phyloP scores from a whole-genome alignment of 495 filamentous ascomycete species.

The Annulohypoxylon moriforme region DNA sequence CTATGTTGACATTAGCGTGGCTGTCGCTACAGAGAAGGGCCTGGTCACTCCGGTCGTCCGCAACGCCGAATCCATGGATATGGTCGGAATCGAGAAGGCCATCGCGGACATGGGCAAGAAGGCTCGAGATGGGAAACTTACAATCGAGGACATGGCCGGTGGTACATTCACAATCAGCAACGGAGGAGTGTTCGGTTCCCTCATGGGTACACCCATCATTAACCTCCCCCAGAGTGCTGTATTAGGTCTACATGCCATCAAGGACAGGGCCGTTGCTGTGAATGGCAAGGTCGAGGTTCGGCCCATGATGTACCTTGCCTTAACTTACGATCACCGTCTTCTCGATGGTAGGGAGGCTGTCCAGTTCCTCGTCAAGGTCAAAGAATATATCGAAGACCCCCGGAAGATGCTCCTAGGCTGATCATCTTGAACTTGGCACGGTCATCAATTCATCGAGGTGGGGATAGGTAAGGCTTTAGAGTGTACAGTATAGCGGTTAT shows the following conservation, averaged over 20 bases:
- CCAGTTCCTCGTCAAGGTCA: conserved; percentile 97
- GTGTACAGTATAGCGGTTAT: conserved; percentile 34
- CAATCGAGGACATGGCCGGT: conserved; percentile 99
- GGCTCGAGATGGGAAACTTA: conserved; percentile 96
- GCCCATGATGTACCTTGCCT: conserved; percentile 98
- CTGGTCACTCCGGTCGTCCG: conserved; percentile 96
- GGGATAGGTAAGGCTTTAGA: conserved; percentile 15
- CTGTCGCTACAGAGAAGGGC: conserved; percentile 97
- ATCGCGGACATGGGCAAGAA: conserved; percentile 97
- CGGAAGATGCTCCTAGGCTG: conserved; percentile 82
- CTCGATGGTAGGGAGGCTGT: conserved; percentile 96
- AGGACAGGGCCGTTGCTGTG: conserved; percentile 88
- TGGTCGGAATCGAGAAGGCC: conserved; percentile 88
- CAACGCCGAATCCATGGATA: conserved; percentile 87
- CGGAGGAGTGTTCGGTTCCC: conserved; percentile 72
- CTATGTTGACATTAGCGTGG: conserved; percentile 97
- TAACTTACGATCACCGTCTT: conserved; percentile 97
- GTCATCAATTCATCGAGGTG: conserved; percentile 8
- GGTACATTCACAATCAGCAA: conserved; percentile 99
- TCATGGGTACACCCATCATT: conserved; percentile 99
- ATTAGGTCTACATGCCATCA: conserved; percentile 96
- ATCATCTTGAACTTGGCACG: not conserved
- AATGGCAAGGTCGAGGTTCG: conserved; percentile 94
- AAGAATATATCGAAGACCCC: conserved; percentile 98
- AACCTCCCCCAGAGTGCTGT: conserved; percentile 97